Evolutionary conservation across 2,329 filamentous ascomycete species (phyloP), one percentile per base, ranked within the genome.

Genomic region (Magnaporthiopsis poae): DNA sequence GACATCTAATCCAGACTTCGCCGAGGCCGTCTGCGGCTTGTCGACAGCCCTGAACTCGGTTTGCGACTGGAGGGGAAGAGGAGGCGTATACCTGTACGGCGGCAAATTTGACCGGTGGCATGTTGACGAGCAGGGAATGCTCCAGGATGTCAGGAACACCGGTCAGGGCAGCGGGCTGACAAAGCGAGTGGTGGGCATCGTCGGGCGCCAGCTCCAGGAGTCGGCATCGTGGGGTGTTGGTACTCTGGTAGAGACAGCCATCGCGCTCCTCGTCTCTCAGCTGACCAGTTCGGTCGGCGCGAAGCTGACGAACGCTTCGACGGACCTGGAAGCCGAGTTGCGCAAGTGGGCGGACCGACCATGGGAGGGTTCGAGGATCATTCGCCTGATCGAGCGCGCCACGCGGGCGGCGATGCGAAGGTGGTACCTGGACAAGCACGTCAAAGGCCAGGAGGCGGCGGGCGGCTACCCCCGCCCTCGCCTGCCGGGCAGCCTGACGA

Each of bases 1-100:
- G 12, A 84, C 85, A 46, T 88, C 93, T n/a, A 99, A 95, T 71
- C 94, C 95, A 0, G 90, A 96, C 46, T 99, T 99, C 78, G 92
- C 95, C 0, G 95, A 99, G 78, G 95, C 95, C 8, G 94, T 99
- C 0, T 99, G 95, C 76, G 95, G 95, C 9, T 83, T 99, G 65
- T 93, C 92, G 1, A 98, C 96, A 67, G 94, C 95, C 1, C 81
- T 99, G 65, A 98, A 97, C 74, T 98, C 95, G 8, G 93, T 99
- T 7, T 99, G 95, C 75, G 90, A 94, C 73, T 99, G 95, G 95
- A 85, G 86, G 72, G 92, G 92, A 36, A 87, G 95, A 69, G 95
- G 95, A 68, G 95, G 95, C 1, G 89, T 96, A 62, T 82, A 91
- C 33, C 84, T 91, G n/a, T 84, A 88, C 65, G 82, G 81, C 65